These are phyloP conservation scores for Barnettozyma salicaria DNA, from an alignment of 805 yeast species.

Conservation along the genomic window DNA sequence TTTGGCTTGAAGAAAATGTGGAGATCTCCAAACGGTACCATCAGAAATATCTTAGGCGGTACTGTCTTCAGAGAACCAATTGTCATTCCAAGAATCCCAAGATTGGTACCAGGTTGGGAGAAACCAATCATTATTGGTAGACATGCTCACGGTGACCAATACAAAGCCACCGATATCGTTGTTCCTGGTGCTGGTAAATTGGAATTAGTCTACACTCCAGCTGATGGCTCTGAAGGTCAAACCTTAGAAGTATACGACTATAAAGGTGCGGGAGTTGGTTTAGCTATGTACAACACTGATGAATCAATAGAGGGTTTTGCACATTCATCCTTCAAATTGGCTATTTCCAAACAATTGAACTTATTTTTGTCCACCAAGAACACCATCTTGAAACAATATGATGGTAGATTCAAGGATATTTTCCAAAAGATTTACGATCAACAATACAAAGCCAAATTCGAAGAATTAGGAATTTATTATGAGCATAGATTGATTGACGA, in stretches of 20 bases:
- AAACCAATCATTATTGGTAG: conserved; percentile 80
- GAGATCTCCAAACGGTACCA: conserved; percentile 82
- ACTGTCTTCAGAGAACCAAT: conserved; percentile 84
- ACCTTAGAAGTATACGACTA: conserved; percentile 53
- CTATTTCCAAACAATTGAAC: conserved; percentile 56
- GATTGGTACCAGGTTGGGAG: conserved; percentile 75
- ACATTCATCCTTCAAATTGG: conserved; percentile 72
- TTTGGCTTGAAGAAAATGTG: conserved; percentile 73
- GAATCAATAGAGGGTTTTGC: conserved; percentile 75
- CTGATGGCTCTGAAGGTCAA: conserved; percentile 45
- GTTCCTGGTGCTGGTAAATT: conserved; percentile 62
- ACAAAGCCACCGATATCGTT: conserved; percentile 71
- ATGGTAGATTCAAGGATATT: conserved; percentile 77
- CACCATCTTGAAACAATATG: conserved; percentile 76
- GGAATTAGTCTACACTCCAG: conserved; percentile 60
- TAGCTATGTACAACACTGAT: conserved; percentile 81
- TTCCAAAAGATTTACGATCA: conserved; percentile 61
- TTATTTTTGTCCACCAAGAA: conserved; percentile 70
- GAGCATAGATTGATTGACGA: conserved; percentile 83
- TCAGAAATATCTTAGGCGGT: conserved; percentile 75
- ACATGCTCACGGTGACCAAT: conserved; percentile 83
- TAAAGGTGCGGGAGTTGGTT: conserved; percentile 64
- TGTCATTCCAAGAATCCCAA: conserved; percentile 69
- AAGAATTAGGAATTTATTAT: conserved; percentile 56
- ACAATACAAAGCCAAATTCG: conserved; percentile 52